Percentiles rank a stretch among this genome's conserved stretches.
These are phyloP conservation scores for Vicia sativa DNA, from an alignment of 306 rosid genomes.

Conservation along the genomic window DNA sequence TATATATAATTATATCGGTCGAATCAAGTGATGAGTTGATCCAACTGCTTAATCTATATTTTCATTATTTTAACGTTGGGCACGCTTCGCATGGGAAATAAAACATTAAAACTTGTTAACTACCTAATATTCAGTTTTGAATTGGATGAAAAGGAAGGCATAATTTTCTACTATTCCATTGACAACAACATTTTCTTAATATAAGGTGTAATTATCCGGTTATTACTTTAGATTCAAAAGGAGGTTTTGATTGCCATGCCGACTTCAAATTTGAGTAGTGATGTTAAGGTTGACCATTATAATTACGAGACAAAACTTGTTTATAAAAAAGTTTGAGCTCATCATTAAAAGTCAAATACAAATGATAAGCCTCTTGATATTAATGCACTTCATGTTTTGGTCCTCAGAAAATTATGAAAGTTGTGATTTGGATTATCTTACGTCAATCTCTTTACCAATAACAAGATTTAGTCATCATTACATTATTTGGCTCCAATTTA, in stretches of 20 bases:
- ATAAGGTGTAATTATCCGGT: constrained; percentile 22
- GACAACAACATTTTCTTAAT: not conserved
- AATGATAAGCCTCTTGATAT: constrained; percentile 45
- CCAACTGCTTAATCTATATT: too few species aligned
- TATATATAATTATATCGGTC: too few species aligned
- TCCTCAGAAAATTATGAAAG: constrained; percentile 34
- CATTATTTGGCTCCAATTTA: constrained; percentile 11
- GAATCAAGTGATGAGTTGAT: too few species aligned
- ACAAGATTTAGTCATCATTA: constrained; percentile 4
- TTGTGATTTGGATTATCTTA: constrained; percentile 34
- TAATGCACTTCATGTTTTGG: constrained; percentile 40
- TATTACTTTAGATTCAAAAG: constrained; percentile 39
- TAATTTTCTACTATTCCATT: not conserved
- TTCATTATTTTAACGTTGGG: too few species aligned
- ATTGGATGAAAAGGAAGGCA: constrained; percentile 3
- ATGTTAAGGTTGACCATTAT: constrained; percentile 36
- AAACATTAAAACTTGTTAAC: too few species aligned
- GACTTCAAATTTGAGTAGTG: constrained; percentile 36
- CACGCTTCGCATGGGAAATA: too few species aligned
- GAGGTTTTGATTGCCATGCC: constrained; percentile 41
- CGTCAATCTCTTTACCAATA: constrained; percentile 18
- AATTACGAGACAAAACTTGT: constrained; percentile 38
- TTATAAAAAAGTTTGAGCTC: constrained; percentile 36
- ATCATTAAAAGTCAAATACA: constrained; percentile 46
- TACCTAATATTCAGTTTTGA: not conserved